phyloP scores from a whole-genome alignment of 2,329 filamentous ascomycete genomes.

The Pyrenophora seminiperda region DNA sequence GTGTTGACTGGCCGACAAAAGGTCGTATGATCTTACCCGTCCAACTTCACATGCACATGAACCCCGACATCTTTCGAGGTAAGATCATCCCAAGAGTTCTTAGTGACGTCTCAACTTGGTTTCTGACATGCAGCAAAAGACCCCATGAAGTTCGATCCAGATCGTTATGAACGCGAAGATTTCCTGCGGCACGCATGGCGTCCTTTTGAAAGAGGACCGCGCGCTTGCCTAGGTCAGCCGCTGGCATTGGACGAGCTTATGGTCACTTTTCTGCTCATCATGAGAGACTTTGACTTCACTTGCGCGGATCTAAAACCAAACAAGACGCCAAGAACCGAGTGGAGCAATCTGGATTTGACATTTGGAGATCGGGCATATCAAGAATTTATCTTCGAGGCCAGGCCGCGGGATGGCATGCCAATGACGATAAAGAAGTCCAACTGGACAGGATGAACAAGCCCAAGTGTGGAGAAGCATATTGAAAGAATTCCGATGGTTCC shows the following conservation, averaged over 20 bases:
- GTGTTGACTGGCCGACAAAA: constrained; percentile 52
- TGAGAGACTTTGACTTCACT: constrained; percentile 57
- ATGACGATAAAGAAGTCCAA: constrained; percentile 35
- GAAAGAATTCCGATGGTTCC: neutral
- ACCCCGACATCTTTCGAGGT: constrained; percentile 33
- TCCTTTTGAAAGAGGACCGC: constrained; percentile 60
- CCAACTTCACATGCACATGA: constrained; percentile 45
- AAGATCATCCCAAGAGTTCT: neutral
- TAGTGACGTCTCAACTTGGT: neutral
- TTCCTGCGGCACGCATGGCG: constrained; percentile 57
- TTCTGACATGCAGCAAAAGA: constrained; percentile 7
- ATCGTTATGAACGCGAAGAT: constrained; percentile 48
- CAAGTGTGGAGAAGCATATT: neutral
- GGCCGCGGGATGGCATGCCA: constrained; percentile 39
- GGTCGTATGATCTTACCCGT: constrained; percentile 52
- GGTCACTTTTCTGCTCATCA: constrained; percentile 56
- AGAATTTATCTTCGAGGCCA: constrained; percentile 40
- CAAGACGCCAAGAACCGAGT: constrained; percentile 29
- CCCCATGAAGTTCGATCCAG: constrained; percentile 36
- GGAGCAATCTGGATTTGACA: constrained; percentile 34
- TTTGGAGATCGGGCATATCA: constrained; percentile 43
- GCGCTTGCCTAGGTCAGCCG: constrained; percentile 64
- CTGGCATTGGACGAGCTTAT: constrained; percentile 60
- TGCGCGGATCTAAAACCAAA: constrained; percentile 35
- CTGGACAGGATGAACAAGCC: constrained; percentile 15